phyloP scores from a whole-genome alignment of 148 eudicot genomes.

The Rhododendron ferrugineum region DNA sequence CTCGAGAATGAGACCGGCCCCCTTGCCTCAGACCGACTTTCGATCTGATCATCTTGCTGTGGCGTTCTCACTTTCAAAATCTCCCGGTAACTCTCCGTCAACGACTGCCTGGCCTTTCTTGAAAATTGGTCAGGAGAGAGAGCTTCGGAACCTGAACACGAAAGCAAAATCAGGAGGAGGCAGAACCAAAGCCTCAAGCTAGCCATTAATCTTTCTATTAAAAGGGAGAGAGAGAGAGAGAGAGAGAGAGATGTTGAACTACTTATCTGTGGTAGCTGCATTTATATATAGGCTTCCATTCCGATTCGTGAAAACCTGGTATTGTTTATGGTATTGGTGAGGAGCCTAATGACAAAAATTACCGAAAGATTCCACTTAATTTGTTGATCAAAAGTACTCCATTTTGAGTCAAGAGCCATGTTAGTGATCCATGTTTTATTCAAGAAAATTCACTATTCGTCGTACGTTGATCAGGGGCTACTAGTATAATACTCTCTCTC shows the following conservation, averaged over 20 bases:
- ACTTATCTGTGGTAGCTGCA: background rate
- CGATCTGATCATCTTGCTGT: background rate
- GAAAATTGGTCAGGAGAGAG: conserved; percentile 16
- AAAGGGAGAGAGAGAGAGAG: no score
- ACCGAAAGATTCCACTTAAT: background rate
- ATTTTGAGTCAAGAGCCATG: background rate
- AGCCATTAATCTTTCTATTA: conserved; percentile 13
- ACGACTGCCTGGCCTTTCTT: background rate
- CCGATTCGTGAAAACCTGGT: background rate
- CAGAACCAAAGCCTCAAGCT: conserved; percentile 28
- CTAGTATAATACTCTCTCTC: no score
- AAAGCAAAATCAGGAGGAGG: conserved; percentile 21
- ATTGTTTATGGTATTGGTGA: background rate
- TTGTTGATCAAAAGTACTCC: background rate
- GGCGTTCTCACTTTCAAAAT: background rate
- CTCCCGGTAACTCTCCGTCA: background rate
- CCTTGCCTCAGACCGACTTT: background rate
- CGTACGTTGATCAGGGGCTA: background rate
- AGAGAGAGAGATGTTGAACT: background rate
- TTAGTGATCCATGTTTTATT: background rate
- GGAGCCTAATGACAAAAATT: background rate
- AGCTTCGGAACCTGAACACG: conserved; percentile 7
- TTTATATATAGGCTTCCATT: conserved; percentile 1
- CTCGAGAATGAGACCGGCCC: background rate
- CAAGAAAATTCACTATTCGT: background rate